Percentiles rank a stretch among this genome's conserved stretches.
These are phyloP conservation scores for Hyaloperonospora brassicae DNA, from an alignment of 352 stramenopile species.

Conservation along the genomic window DNA sequence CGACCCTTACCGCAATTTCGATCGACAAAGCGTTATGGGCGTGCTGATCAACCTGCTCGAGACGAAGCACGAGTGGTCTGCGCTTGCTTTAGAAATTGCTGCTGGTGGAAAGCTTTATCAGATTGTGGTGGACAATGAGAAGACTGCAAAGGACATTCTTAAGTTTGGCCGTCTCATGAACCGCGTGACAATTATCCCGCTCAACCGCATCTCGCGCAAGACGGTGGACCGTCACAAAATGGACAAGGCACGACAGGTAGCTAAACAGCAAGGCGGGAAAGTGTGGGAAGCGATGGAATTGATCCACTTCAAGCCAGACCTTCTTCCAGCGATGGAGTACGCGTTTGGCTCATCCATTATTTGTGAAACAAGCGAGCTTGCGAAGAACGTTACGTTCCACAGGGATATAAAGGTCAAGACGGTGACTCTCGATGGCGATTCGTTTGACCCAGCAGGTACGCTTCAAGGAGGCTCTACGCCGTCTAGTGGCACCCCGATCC, in stretches of 20 bases:
- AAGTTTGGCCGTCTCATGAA: constrained; percentile 93
- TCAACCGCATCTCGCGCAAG: constrained; percentile 93
- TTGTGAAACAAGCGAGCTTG: constrained; percentile 91
- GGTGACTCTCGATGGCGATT: constrained; percentile 97
- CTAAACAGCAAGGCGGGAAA: constrained; percentile 81
- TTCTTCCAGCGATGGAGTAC: constrained; percentile 95
- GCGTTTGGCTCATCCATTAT: constrained; percentile 98
- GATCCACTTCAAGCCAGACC: constrained; percentile 94
- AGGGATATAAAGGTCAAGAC: constrained; percentile 92
- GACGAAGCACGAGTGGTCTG: constrained; percentile 89
- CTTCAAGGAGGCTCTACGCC: constrained; percentile 88
- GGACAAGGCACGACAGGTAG: constrained; percentile 76
- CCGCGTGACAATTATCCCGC: constrained; percentile 97
- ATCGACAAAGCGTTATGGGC: constrained; percentile 94
- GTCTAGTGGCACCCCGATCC: constrained; percentile 59
- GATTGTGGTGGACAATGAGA: constrained; percentile 98
- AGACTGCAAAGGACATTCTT: constrained; percentile 96
- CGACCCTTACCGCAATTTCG: constrained; percentile 91
- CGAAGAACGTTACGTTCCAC: constrained; percentile 83
- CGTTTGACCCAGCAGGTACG: constrained; percentile 96
- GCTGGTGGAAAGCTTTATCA: constrained; percentile 98
- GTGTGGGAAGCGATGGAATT: constrained; percentile 93
- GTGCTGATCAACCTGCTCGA: constrained; percentile 94
- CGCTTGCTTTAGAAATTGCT: constrained; percentile 96
- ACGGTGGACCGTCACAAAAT: constrained; percentile 70